Percentiles rank a stretch among this genome's conserved stretches.
phyloP scores from a whole-genome alignment of 495 filamentous ascomycete genomes.

The Neurospora sp. region DNA sequence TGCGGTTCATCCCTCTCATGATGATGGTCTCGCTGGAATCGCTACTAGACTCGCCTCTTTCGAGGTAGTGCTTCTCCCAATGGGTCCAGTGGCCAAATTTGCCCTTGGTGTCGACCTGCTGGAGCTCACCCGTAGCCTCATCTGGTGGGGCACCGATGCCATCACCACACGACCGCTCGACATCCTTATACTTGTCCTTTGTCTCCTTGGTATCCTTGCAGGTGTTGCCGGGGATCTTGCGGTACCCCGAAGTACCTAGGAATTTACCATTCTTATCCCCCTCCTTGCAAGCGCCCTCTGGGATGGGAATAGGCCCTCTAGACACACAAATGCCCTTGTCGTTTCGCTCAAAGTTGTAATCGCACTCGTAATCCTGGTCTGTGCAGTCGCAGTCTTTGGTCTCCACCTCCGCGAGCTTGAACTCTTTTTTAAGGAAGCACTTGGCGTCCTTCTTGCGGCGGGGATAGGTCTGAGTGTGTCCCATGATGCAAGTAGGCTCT shows the following conservation, averaged over 20 bases:
- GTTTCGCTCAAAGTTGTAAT: conserved; percentile 73
- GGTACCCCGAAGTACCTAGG: conserved; percentile 77
- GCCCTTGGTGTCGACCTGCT: conserved; percentile 30
- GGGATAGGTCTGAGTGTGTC: conserved; percentile 73
- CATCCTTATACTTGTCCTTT: conserved; percentile 47
- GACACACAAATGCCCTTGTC: conserved; percentile 46
- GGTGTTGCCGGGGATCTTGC: conserved; percentile 82
- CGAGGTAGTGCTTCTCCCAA: conserved; percentile 69
- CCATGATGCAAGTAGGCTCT: conserved; percentile 85
- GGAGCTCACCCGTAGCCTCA: conserved; percentile 50
- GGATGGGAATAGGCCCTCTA: conserved; percentile 41
- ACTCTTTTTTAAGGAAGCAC: conserved; percentile 82
- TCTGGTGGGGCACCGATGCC: conserved; percentile 27
- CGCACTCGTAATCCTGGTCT: conserved; percentile 82
- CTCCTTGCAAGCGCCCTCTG: conserved; percentile 55
- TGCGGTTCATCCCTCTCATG: conserved; percentile 43
- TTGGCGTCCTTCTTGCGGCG: conserved; percentile 75
- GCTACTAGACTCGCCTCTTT: conserved; percentile 56
- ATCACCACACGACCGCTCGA: conserved; percentile 46
- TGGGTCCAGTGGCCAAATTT: conserved; percentile 46
- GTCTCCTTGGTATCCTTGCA: conserved; percentile 51
- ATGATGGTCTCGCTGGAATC: conserved; percentile 75
- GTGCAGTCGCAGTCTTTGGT: conserved; percentile 70
- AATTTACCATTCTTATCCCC: conserved; percentile 53
- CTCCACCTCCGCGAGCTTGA: conserved; percentile 57